Evolutionary conservation across 2,329 filamentous ascomycete species (phyloP).

Genomic region (Sporothrix globosa): DNA sequence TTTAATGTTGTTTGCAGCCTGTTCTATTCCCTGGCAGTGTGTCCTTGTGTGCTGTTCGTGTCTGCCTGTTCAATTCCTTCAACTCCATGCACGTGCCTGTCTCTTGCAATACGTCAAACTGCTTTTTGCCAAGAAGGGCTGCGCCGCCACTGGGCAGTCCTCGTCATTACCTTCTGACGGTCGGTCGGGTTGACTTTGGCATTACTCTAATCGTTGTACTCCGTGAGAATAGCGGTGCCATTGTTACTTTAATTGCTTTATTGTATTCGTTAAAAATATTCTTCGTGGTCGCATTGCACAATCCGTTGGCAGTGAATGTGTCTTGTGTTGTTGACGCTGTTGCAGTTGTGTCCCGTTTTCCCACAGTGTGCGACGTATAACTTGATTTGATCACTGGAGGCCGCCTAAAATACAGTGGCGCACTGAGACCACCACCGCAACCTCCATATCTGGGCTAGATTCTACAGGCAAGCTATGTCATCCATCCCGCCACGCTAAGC

Average conservation of each 20-base stretch:
- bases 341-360: no score
- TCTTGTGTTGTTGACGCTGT: no score
- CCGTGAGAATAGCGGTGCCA: neutral
- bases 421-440: neutral
- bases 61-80: neutral
- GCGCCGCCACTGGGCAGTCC: neutral
- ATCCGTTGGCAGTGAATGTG: neutral
- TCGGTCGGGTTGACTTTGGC: neutral
- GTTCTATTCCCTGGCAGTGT: neutral
- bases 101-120: no score
- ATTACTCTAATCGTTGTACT: neutral
- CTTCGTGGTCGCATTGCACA: neutral
- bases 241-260: neutral
- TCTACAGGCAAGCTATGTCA: neutral
- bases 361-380: no score
- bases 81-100: slow-evolving; percentile 7
- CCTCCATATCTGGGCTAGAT: neutral
- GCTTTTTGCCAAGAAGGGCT: neutral
- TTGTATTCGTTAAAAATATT: no score
- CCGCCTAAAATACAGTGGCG: no score
- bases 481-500: neutral
- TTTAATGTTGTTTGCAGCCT: neutral
- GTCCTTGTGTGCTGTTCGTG: neutral
- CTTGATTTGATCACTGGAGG: no score
- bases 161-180: neutral